Percentiles rank a stretch among this genome's conserved stretches.
These are phyloP conservation scores for Solanum rostratum DNA, from an alignment of 257 asterid species.

Conservation along the genomic window DNA sequence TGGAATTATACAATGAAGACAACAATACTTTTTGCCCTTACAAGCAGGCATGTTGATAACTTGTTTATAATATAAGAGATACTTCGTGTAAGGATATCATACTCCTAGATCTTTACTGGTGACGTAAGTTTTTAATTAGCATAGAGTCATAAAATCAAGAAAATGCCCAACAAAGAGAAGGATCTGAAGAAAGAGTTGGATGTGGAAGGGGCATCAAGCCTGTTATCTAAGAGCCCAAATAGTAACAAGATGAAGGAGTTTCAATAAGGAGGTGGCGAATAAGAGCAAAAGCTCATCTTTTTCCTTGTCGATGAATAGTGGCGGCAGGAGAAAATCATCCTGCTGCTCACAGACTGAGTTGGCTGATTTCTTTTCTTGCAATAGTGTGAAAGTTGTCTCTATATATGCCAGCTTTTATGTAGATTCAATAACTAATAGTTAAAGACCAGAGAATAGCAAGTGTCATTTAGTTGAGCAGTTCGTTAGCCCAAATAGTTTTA, in stretches of 20 bases:
- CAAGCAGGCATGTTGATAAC: too few relatives aligned
- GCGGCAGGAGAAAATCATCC: slow-evolving; percentile 52
- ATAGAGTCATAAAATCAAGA: slow-evolving; percentile 10
- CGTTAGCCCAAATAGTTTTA: too few relatives aligned
- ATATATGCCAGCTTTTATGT: slow-evolving; percentile 95
- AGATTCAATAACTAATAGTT: slow-evolving; percentile 31
- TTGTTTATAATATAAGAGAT: too few relatives aligned
- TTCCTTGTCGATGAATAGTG: slow-evolving; percentile 24
- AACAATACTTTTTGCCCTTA: too few relatives aligned
- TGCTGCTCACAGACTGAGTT: slow-evolving; percentile 54
- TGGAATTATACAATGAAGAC: too few relatives aligned
- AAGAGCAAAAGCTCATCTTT: slow-evolving; percentile 18
- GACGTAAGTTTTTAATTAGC: too few relatives aligned
- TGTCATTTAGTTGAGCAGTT: too few relatives aligned
- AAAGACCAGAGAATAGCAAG: too few relatives aligned
- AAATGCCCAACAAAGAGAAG: slow-evolving; percentile 9
- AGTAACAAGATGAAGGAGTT: slow-evolving; percentile 14
- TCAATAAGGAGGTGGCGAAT: slow-evolving; percentile 9
- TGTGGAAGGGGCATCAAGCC: slow-evolving; percentile 18
- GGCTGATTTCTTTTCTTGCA: slow-evolving; percentile 56
- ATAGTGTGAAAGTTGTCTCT: slow-evolving; percentile 80
- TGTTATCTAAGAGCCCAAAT: slow-evolving; percentile 24
- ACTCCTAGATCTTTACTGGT: too few relatives aligned
- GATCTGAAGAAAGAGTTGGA: slow-evolving; percentile 20
- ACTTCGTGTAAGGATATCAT: too few relatives aligned